phyloP scores from a whole-genome alignment of 1,139 yeast genomes.

The Magnusiomyces magnusii region DNA sequence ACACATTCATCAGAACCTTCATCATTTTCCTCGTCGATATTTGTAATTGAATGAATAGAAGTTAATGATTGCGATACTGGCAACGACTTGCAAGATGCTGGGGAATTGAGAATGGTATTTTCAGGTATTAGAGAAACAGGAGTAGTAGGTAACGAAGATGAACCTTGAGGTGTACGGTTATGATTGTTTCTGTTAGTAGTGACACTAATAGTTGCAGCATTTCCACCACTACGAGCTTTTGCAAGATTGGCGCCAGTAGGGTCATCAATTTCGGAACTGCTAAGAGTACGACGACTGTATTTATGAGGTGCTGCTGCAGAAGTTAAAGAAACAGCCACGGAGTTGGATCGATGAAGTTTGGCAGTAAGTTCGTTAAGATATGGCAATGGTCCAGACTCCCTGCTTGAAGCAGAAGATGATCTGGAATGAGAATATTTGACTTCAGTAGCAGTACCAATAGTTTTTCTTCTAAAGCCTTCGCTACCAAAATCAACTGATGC shows the following conservation, averaged over 20 bases:
- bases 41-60: background rate
- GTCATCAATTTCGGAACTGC: slow-evolving; percentile 10
- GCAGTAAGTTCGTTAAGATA: slow-evolving; percentile 14
- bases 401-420: background rate
- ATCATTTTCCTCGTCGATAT: background rate
- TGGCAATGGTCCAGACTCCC: slow-evolving; percentile 1
- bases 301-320: background rate
- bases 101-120: background rate
- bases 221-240: background rate
- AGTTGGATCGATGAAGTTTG: slow-evolving; percentile 9
- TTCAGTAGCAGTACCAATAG: background rate
- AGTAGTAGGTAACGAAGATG: background rate
- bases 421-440: background rate
- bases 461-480: background rate
- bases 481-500: background rate
- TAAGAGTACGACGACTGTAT: slow-evolving; percentile 11
- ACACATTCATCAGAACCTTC: background rate
- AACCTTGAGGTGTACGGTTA: too few relatives aligned
- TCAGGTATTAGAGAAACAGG: background rate
- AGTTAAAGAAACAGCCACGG: slow-evolving; percentile 4
- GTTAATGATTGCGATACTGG: background rate
- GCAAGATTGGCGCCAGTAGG: background rate
- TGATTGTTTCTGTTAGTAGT: too few relatives aligned
- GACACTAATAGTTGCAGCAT: too few relatives aligned
- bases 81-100: too few relatives aligned